These are phyloP conservation scores for Priceomyces castillae DNA, from an alignment of 805 yeast genomes.

Conservation along the genomic window DNA sequence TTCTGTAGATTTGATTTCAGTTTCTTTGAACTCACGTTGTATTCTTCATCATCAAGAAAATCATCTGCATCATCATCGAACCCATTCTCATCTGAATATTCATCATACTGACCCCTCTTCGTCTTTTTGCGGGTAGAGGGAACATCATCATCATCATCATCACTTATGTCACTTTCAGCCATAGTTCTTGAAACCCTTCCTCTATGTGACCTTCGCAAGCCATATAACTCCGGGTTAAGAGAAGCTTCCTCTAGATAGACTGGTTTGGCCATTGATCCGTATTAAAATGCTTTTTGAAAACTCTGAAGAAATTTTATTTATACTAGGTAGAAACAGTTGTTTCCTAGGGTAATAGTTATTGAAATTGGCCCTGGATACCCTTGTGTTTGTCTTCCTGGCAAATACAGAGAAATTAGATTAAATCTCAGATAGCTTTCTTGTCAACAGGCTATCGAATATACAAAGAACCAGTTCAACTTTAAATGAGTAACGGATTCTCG, in stretches of 20 bases:
- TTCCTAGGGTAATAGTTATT: not conserved
- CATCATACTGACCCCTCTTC: slow-evolving; percentile 15
- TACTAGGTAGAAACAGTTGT: not conserved
- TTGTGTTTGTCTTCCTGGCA: not conserved
- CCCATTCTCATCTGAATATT: slow-evolving; percentile 13
- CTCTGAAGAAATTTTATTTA: not conserved
- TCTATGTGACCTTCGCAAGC: slow-evolving; percentile 73
- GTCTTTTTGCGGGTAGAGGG: slow-evolving; percentile 24
- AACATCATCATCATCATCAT: slow-evolving; percentile 31
- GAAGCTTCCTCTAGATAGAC: slow-evolving; percentile 52
- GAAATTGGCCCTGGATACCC: not conserved
- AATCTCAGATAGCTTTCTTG: not conserved
- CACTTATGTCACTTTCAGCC: slow-evolving; percentile 36
- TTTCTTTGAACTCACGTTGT: slow-evolving; percentile 6
- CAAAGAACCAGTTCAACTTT: not conserved
- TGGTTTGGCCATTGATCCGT: slow-evolving; percentile 23
- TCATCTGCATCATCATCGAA: slow-evolving; percentile 12
- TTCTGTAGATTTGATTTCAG: slow-evolving; percentile 26
- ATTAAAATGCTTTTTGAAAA: not conserved
- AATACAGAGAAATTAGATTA: not conserved
- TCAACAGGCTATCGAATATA: not conserved
- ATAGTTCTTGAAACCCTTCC: slow-evolving; percentile 42
- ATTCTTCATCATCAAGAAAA: slow-evolving; percentile 24
- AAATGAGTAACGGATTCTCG: not conserved
- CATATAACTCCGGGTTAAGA: slow-evolving; percentile 78